Conservation (phyloP, 768 basidiomycete genomes). For the Sporobolomyces pararoseus region DNA sequence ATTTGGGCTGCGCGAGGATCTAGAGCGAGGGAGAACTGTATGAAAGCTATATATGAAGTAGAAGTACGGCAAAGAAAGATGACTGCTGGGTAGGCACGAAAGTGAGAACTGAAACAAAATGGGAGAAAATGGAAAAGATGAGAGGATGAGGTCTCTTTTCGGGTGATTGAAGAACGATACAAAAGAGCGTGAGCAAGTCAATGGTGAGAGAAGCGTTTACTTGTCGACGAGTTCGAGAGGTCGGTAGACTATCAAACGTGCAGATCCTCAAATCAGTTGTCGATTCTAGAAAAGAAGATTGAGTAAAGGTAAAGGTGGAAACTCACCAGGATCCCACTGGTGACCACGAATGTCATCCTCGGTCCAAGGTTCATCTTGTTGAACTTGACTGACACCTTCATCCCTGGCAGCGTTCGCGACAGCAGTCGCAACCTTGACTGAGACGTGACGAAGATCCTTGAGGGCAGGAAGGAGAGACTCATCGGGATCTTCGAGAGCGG, state of each 20-base stretch:
- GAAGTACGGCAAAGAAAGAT: not conserved
- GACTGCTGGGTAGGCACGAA: not conserved
- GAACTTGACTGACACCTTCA: conserved; percentile 63
- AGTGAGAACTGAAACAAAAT: not conserved
- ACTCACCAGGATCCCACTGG: conserved; percentile 40
- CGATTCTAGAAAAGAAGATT: not conserved
- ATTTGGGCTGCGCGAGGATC: too few relatives aligned
- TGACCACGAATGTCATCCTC: conserved; percentile 52
- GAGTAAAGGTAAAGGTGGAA: not conserved
- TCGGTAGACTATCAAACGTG: conserved; percentile 28
- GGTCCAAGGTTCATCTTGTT: conserved; percentile 53
- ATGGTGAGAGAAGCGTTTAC: too few relatives aligned
- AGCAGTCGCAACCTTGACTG: conserved; percentile 74
- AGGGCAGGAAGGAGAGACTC: conserved; percentile 71
- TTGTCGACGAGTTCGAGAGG: conserved; percentile 33
- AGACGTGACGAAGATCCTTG: conserved; percentile 65
- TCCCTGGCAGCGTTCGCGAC: conserved; percentile 73
- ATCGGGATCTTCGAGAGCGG: conserved; percentile 68
- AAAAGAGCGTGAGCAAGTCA: too few relatives aligned
- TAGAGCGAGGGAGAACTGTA: not conserved
- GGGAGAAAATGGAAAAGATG: not conserved
- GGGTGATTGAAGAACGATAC: too few relatives aligned
- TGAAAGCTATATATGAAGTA: not conserved
- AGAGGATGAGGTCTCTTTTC: not conserved
- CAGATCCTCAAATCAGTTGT: too few relatives aligned